Evolutionary conservation across 2,329 filamentous ascomycete genomes (phyloP).

Genomic region (Blumeriella jaapii): DNA sequence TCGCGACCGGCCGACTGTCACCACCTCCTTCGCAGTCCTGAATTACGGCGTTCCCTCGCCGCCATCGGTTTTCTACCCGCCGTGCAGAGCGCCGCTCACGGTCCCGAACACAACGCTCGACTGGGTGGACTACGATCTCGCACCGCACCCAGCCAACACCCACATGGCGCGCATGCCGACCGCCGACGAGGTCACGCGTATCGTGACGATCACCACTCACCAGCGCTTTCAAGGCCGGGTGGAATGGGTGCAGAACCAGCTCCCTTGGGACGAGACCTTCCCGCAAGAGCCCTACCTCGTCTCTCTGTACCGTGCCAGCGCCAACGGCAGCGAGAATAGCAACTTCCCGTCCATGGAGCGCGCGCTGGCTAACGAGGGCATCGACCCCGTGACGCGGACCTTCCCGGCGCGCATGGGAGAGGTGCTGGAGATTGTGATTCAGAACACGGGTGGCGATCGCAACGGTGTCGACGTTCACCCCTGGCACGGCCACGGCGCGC

Average conservation of each 20-base stretch:
- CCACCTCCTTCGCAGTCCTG: slow-evolving; percentile 32
- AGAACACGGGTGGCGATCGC: slow-evolving; percentile 29
- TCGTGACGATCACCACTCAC: slow-evolving; percentile 28
- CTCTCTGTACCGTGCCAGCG: slow-evolving; percentile 35
- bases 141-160: slow-evolving; percentile 12
- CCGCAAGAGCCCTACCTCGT: slow-evolving; percentile 33
- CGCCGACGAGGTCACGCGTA: slow-evolving; percentile 28
- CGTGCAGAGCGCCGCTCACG: slow-evolving; percentile 15
- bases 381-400: slow-evolving; percentile 31
- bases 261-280: slow-evolving; percentile 27
- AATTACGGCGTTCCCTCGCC: slow-evolving; percentile 25
- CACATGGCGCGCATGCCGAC: slow-evolving; percentile 20
- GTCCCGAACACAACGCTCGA: slow-evolving; percentile 18
- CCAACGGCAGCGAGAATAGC: slow-evolving; percentile 23
- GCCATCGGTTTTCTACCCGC: slow-evolving; percentile 14
- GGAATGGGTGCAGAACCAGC: slow-evolving; percentile 25
- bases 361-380: slow-evolving; percentile 31
- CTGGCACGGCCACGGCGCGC: slow-evolving; percentile 35
- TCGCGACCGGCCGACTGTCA: slow-evolving; percentile 31
- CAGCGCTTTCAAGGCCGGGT: slow-evolving; percentile 14
- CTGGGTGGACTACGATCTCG: slow-evolving; percentile 29
- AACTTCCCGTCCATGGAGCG: slow-evolving; percentile 32
- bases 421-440: slow-evolving; percentile 35
- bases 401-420: slow-evolving; percentile 37
- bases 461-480: slow-evolving; percentile 32